Evolutionary conservation across 2,329 filamentous ascomycete genomes (phyloP), one percentile per base, ranked within the genome.

Genomic region (Ramichloridium luteum): DNA sequence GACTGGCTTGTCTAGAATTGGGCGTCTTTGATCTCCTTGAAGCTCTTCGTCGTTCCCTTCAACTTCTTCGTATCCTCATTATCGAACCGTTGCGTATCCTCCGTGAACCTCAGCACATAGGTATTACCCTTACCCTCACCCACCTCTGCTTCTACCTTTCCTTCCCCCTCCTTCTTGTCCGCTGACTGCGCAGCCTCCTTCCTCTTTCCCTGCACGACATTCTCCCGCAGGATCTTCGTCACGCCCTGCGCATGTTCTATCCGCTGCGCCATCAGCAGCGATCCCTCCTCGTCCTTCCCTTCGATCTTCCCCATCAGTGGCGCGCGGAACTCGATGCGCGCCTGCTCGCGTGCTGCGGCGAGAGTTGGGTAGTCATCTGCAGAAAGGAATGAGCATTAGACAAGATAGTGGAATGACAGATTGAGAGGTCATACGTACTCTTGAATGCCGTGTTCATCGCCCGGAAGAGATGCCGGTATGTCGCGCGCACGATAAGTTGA

Each of bases 41-140:
- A 56, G 29, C 46, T 55, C 46, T 56, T 56, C 38, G 39, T 52
- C 26, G 51, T 56, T 13, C 51, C 50, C 40, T 53, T 59, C 37
- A 68, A 67, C 31, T 74, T 64, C 59, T 86, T 92, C 49, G 94
- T 74, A 18, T 78, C 82, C 47, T 94, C 85, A 53, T 98, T 98
- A 59, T 96, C 81, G 32, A 90, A 85, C 43, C 83, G 70, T 58
- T 98, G 88, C 16, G 80, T 98, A 43, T 93, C n/a, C 20, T 23
- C 20, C 20, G 20, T 23, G 20, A 23, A 23, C 20, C 20, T 8
- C n/a, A 23, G 65, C 39, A 93, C 72, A 56, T 96, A 90, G 59
- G 98, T 94, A 31, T 78, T 71, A 35, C 96, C 62, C 53, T 80
- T 94, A 45, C 43, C 46, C 22, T 49, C 20, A 8, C 8, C 20